These are phyloP conservation scores for Boletus tylopilopsis DNA, from an alignment of 768 basidiomycete species.

Conservation along the genomic window DNA sequence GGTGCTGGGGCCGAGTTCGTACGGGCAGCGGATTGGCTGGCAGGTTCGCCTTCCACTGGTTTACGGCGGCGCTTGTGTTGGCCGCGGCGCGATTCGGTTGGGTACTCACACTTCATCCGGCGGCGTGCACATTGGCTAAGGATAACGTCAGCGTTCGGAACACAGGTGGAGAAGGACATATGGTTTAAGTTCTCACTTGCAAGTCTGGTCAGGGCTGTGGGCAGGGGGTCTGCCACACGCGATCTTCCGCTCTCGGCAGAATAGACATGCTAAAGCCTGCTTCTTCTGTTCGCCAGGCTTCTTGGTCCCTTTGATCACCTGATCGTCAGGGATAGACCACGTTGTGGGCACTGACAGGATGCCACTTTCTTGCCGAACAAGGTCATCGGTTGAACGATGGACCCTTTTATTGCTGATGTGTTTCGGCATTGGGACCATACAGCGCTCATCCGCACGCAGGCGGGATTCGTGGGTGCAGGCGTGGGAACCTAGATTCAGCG, in stretches of 20 bases:
- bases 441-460: constrained; percentile 25
- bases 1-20: constrained; percentile 19
- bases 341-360: constrained; percentile 25
- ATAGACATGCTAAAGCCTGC: constrained; percentile 45
- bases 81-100: constrained; percentile 47
- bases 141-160: constrained; percentile 17
- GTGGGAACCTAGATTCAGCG: constrained; percentile 16
- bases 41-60: constrained; percentile 24
- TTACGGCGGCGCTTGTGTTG: constrained; percentile 41
- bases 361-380: constrained; percentile 27
- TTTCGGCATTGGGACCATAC: constrained; percentile 17
- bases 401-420: constrained; percentile 25
- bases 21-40: constrained; percentile 16
- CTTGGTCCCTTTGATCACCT: constrained; percentile 30
- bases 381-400: constrained; percentile 27
- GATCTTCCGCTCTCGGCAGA: constrained; percentile 50
- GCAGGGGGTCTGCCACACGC: constrained; percentile 44
- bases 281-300: constrained; percentile 39
- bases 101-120: constrained; percentile 43
- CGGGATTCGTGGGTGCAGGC: constrained; percentile 16
- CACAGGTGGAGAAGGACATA: constrained; percentile 2
- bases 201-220: constrained; percentile 35
- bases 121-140: constrained; percentile 46
- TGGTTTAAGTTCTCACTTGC: constrained; percentile 39
- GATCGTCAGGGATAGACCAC: constrained; percentile 34